Evolutionary conservation across 2,329 filamentous ascomycete genomes (phyloP), one percentile per base, ranked within the genome.

Genomic region (Elsinoe arachidis): DNA sequence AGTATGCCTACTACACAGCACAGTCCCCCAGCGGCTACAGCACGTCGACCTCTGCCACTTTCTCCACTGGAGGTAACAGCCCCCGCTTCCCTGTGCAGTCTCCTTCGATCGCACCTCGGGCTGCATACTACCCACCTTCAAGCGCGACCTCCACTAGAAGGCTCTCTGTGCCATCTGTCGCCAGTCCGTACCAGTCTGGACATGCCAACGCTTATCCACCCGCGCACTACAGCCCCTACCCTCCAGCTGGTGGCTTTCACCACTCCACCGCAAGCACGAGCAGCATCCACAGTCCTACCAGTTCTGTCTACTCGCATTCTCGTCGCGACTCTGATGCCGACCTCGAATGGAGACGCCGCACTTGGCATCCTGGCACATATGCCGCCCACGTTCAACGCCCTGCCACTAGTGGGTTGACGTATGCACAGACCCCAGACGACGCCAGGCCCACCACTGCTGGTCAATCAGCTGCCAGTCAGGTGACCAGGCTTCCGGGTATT

Each of bases 301-400:
- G 75, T 41, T 82, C 84, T 0, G 78, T 80, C 0, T 82, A 84
- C 34, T 76, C 78, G 6, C 86, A 83, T 71, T 79, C 81, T 3
- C 76, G 86, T 30, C 78, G 85, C 41, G 87, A 90, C 39, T 87
- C 87, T 54, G 75, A 78, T 17, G 74, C 80, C 0, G 90, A 95
- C 61, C 85, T 90, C 41, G 87, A 88, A 57, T 88, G 85, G 81
- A 83, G 90, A 62, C 79, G 91, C 61, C 82, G 90, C 55, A 96
- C 91, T 2, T 96, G 91, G 91, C 91, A 96, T 71, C 88, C 90
- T 0, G 88, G 90, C 61, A 87, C 84, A 10, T 76, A 78, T 59
- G 79, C 81, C 14, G 80, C 80, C 61, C 83, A 83, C 59, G 71
- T 72, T 60, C 78, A 79, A 59, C 76, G 83, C 33, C 82, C 85